phyloP scores from a whole-genome alignment of 768 basidiomycete species.

The Tricholoma sp. region DNA sequence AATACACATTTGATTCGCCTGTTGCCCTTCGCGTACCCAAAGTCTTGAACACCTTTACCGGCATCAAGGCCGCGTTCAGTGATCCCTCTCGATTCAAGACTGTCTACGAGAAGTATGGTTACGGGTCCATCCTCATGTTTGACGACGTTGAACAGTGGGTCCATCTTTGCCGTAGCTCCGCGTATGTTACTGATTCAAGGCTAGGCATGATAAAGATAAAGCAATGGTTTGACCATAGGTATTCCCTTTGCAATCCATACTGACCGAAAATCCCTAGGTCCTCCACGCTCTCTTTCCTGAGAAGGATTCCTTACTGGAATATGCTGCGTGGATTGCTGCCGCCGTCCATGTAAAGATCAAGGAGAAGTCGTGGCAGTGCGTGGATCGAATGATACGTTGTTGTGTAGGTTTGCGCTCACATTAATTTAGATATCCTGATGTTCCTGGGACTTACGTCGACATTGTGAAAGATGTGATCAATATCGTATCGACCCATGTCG shows the following conservation, averaged over 20 bases:
- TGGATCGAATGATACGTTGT: neutral
- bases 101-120: constrained; percentile 34
- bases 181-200: neutral
- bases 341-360: constrained; percentile 24
- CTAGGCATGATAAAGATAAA: constrained; percentile 29
- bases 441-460: constrained; percentile 35
- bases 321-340: constrained; percentile 25
- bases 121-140: constrained; percentile 37
- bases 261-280: constrained; percentile 5
- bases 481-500: constrained; percentile 35
- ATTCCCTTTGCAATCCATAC: neutral
- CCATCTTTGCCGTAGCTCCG: no score
- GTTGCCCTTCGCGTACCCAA: constrained; percentile 19
- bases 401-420: neutral
- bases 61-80: constrained; percentile 29
- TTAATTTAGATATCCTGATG: constrained; percentile 20
- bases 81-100: constrained; percentile 33
- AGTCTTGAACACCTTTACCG: constrained; percentile 28
- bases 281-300: constrained; percentile 33
- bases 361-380: constrained; percentile 26
- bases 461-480: constrained; percentile 46
- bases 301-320: constrained; percentile 22
- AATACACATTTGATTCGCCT: constrained; percentile 40
- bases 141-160: constrained; percentile 32
- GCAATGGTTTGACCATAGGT: constrained; percentile 8